phyloP scores from a whole-genome alignment of 2,329 filamentous ascomycete genomes.

The Fusarium liriodendri region DNA sequence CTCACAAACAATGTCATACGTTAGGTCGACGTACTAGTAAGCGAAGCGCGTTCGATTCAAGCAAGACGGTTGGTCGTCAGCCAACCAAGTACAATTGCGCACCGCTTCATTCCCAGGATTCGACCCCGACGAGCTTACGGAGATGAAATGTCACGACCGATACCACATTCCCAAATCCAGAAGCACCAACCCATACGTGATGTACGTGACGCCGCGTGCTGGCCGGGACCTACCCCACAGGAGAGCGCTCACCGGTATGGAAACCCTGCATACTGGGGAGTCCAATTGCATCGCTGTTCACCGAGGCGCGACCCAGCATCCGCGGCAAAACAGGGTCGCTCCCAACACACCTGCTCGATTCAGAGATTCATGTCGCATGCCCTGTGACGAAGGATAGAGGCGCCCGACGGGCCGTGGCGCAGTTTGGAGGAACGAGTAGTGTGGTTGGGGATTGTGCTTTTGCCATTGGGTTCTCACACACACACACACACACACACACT shows the following conservation, averaged over 20 bases:
- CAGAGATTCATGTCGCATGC: conserved; percentile 10
- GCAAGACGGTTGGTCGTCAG: not conserved
- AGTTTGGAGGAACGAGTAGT: conserved; percentile 2
- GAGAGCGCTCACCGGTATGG: conserved; percentile 36
- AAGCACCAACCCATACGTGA: not conserved
- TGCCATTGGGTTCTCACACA: not conserved
- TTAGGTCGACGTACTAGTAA: not conserved
- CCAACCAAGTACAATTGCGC: not conserved
- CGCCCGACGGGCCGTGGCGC: conserved; percentile 19
- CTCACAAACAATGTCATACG: not conserved
- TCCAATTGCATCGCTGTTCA: conserved; percentile 24
- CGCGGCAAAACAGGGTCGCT: conserved; percentile 18
- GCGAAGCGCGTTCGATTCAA: not conserved
- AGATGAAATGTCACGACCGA: conserved; percentile 17
- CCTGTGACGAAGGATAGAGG: not conserved
- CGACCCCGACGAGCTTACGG: not conserved
- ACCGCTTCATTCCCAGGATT: not conserved
- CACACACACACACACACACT: not conserved
- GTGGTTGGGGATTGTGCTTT: conserved; percentile 6
- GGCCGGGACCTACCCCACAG: conserved; percentile 26
- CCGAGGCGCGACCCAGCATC: conserved; percentile 1
- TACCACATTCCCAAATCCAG: conserved; percentile 14
- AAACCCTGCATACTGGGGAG: conserved; percentile 29
- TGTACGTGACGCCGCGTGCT: conserved; percentile 18
- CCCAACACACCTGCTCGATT: conserved; percentile 30